These are phyloP conservation scores for Dictyostelium discoideum DNA, from an alignment of 78 protist genomes.

Conservation along the genomic window DNA sequence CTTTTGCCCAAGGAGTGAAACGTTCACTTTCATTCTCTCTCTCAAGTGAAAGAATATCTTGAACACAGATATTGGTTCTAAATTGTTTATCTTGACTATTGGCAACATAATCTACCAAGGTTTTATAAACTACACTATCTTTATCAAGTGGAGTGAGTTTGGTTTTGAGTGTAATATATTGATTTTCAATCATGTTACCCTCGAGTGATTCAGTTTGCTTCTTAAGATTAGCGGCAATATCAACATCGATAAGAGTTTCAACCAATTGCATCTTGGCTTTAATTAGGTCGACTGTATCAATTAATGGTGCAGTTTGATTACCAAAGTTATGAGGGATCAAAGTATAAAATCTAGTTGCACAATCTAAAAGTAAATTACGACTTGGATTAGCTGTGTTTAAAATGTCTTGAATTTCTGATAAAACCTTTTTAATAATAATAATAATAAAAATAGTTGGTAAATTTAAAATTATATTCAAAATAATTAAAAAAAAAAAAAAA, in stretches of 20 bases:
- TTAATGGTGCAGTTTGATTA: conserved; percentile 19
- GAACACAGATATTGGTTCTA: conserved; percentile 46
- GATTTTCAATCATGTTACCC: conserved; percentile 35
- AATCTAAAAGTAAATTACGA: conserved; percentile 7
- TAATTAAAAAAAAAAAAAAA: background rate
- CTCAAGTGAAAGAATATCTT: conserved; percentile 73
- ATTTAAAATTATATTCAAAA: background rate
- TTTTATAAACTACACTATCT: conserved; percentile 20
- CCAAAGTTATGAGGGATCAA: conserved; percentile 83
- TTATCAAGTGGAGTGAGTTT: conserved; percentile 65
- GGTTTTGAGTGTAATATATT: conserved; percentile 76
- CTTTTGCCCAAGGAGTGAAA: conserved; percentile 62
- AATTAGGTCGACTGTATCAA: conserved; percentile 52
- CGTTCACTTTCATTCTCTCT: conserved; percentile 83
- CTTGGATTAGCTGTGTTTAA: background rate
- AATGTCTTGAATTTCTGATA: conserved; percentile 68
- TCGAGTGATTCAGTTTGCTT: conserved; percentile 35
- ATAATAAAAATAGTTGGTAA: background rate
- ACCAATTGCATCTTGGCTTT: conserved; percentile 79
- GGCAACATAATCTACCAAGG: conserved; percentile 27
- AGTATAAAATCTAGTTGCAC: conserved; percentile 52
- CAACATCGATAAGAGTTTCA: conserved; percentile 85
- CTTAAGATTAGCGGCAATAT: conserved; percentile 80
- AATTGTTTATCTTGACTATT: conserved; percentile 67
- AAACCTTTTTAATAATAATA: background rate